These are phyloP conservation scores for Solanum clarkiae DNA, from an alignment of 257 asterid species.

Conservation along the genomic window DNA sequence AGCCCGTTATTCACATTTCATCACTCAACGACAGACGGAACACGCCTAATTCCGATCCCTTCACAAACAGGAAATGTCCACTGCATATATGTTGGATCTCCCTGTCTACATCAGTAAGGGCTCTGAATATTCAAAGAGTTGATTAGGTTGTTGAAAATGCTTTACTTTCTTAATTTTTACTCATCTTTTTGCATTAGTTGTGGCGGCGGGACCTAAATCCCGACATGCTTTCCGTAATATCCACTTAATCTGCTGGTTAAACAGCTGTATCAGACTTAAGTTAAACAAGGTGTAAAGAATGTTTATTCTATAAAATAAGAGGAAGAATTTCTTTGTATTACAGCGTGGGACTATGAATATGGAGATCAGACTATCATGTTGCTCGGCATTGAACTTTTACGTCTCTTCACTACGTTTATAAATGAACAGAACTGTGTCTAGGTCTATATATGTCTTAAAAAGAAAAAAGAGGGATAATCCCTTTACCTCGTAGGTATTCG, in stretches of 20 bases:
- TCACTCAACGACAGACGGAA: background rate
- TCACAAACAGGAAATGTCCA: background rate
- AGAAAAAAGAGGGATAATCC: background rate
- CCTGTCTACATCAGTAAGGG: background rate
- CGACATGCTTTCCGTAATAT: background rate
- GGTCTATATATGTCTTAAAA: background rate
- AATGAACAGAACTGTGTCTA: slow-evolving; percentile 25
- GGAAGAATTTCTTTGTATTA: background rate
- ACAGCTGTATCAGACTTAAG: background rate
- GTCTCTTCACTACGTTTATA: slow-evolving; percentile 23
- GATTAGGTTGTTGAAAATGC: background rate
- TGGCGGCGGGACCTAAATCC: background rate
- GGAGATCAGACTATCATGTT: background rate
- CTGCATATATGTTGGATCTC: background rate
- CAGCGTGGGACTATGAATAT: background rate
- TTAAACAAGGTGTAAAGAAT: background rate
- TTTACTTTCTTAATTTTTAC: background rate
- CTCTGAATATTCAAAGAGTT: background rate
- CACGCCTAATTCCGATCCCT: background rate
- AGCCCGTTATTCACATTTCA: background rate
- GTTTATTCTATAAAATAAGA: background rate
- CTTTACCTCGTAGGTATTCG: background rate
- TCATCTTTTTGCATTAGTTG: background rate
- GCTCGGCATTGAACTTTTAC: slow-evolving; percentile 13
- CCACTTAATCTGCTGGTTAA: background rate